A percentile compares a stretch with the other conserved stretches of the same genome.
phyloP scores from a whole-genome alignment of 1,284 basidiomycete species.

The Xerocomus minutiporus region DNA sequence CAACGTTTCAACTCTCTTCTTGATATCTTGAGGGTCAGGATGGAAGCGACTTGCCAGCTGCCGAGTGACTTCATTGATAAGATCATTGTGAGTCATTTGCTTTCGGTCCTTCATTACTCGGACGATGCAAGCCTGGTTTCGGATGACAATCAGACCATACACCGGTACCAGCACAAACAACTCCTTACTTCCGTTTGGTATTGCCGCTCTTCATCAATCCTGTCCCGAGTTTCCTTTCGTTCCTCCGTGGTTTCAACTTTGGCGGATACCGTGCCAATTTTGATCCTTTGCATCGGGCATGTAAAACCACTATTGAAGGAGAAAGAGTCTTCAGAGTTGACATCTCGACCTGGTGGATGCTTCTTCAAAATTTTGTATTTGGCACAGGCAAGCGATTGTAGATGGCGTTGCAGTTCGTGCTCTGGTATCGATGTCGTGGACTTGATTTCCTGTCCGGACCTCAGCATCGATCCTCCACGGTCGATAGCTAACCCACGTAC shows the following conservation, averaged over 20 bases:
- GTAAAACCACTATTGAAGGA: conserved; percentile 86
- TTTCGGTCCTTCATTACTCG: conserved; percentile 98
- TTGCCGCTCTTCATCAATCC: conserved; percentile 89
- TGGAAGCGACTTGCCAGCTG: conserved; percentile 84
- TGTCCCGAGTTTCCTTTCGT: conserved; percentile 84
- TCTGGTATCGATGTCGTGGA: conserved; percentile 73
- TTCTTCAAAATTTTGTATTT: conserved; percentile 94
- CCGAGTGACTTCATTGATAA: conserved; percentile 87
- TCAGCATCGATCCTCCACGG: conserved; percentile 1
- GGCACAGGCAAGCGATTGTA: conserved; percentile 96
- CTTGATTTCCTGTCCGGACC: conserved; percentile 56
- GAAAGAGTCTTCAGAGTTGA: conserved; percentile 75
- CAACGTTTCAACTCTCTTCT: conserved; percentile 90
- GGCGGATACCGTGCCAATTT: conserved; percentile 87
- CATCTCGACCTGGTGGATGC: conserved; percentile 82
- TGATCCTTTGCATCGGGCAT: conserved; percentile 82
- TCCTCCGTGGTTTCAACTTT: conserved; percentile 86
- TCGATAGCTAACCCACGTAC: conserved; percentile 38
- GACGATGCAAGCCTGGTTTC: conserved; percentile 84
- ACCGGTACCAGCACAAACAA: neutral
- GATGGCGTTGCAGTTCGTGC: conserved; percentile 79
- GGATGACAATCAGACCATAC: conserved; percentile 5
- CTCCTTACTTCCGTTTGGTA: conserved; percentile 82
- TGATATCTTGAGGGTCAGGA: conserved; percentile 83
- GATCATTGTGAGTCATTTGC: conserved; percentile 82